Evolutionary conservation across 139 green algal genomes (phyloP), one percentile per base, ranked within the genome.

Genomic region (Diplosphaera chodatii): DNA sequence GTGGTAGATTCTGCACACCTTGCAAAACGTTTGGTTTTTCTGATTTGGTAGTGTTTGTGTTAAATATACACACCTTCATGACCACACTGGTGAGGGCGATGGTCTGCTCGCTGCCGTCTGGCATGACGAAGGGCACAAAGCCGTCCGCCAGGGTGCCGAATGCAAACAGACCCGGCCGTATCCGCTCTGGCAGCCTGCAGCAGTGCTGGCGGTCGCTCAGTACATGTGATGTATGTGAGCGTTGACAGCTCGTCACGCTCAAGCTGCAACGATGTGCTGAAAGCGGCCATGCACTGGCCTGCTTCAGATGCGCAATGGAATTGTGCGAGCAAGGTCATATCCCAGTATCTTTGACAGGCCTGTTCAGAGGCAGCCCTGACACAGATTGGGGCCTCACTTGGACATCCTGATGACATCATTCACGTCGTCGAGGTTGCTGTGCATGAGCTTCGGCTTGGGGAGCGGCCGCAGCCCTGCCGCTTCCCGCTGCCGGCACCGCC

Each of bases 111-210:
- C 55, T 55, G 27, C 64, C 40, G 21, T 30, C 48, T 2, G 31
- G 15, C 32, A 72, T 33, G 13, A 81, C 56, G 37, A 90, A 87
- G 4, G 85, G 79, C 63, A 86, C 33, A 73, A 88, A 91, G 23
- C 84, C 84, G 34, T 91, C 86, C 15, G 85, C 81, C 15, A 91
- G 70, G 2, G 79, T 84, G 23, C 86, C 86, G 74, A 91, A 91
- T 2, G 81, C 86, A 32, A 86, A 71, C 18, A 76, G 55, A 23
- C 66, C 25, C 5, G 86, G 86, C 1, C 84, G 73, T 34, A 90
- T 81, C 34, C 69, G 75, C 5, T 82, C 67, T 4, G 81, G 83
- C 72, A 87, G 73, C 28, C 76, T 81, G 37, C 37, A 48, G 37
- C n/a, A 10, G 6, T 48, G 37, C 37, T 20, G 37, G 6, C 37